Base-by-base conservation (phyloP, 176 grass and related monocot species). In the Paspalum vaginatum region DNA sequence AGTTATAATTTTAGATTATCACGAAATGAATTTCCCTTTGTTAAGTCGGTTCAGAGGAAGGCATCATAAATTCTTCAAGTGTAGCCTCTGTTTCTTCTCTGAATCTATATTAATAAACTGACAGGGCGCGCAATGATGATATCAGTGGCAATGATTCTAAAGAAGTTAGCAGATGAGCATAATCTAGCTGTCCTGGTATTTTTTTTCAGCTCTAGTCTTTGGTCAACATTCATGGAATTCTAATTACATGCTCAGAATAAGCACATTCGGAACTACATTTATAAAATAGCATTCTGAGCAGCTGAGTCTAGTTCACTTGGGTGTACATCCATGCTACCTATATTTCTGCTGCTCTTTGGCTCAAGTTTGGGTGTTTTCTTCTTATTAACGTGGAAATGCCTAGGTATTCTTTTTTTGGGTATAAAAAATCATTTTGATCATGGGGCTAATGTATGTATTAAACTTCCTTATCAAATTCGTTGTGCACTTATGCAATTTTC, bases 91-190 rank as follows among this genome's bases (percentile, higher is more conserved):
- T 20, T 87, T 80, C 8, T 52, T 44, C 12, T 45, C 10, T 52
- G n/a, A 74, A 32, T 4, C 1, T 85, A 18, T 61, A 11, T 83
- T 70, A 27, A 61, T 74, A 26, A 88, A 82, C 70, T 50, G 53
- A 11, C 75, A 94, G 94, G 94, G 67, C 32, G 94, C 54, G 89
- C 62, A 3, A 89, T 91, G 88, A 93, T 97, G 91, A 85, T 85
- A 67, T 85, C 83, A 39, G 46, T 87, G 78, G 84, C 86, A 61
- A 74, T 93, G 80, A 37, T 76, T 54, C 88, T 93, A 20, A 97
- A 97, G 80, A 91, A 89, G 77, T 78, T 94, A 74, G 91, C 94
- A 49, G 32, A 88, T 81, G 79, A 97, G 65, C 59, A 91, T 86
- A 94, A 90, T 85, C 54, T 97, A 47, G 71, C 91, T 49, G 85